Evolutionary conservation across 345 rosid species (phyloP).

Genomic region (Eucalyptus sp.): DNA sequence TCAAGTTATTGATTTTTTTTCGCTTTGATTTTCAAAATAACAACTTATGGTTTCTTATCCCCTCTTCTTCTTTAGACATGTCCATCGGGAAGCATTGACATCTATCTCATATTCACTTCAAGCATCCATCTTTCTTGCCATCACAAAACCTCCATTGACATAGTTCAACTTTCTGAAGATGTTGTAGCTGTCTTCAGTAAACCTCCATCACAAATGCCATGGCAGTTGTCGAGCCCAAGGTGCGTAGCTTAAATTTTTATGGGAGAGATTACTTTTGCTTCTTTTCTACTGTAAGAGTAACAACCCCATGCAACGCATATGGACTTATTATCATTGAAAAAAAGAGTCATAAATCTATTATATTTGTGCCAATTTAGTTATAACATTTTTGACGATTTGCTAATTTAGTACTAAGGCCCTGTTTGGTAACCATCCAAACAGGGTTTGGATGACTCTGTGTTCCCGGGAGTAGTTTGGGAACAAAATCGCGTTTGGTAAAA

Average conservation of each 20-base stretch:
- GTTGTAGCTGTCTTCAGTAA: neutral
- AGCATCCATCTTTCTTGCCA: neutral
- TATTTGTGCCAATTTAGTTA: neutral
- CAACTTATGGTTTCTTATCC: neutral
- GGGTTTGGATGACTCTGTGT: no score
- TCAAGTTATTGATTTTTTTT: neutral
- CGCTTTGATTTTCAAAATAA: neutral
- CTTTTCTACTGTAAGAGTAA: neutral
- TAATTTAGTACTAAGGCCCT: no score
- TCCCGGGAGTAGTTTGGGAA: no score
- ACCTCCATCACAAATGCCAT: neutral
- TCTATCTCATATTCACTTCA: neutral
- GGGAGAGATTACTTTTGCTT: neutral
- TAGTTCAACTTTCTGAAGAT: neutral
- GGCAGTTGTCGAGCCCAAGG: neutral
- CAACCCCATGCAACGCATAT: neutral
- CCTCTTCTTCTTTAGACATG: no score
- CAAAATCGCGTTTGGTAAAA: no score
- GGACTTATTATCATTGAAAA: neutral
- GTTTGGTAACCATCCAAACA: no score
- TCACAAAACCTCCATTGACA: neutral
- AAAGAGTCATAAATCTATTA: neutral
- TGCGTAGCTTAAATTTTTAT: neutral
- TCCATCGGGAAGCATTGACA: no score
- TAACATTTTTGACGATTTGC: no score